These are phyloP conservation scores for Aspergillus brunneoviolaceus DNA, from an alignment of 2,329 filamentous ascomycete genomes.

Conservation along the genomic window DNA sequence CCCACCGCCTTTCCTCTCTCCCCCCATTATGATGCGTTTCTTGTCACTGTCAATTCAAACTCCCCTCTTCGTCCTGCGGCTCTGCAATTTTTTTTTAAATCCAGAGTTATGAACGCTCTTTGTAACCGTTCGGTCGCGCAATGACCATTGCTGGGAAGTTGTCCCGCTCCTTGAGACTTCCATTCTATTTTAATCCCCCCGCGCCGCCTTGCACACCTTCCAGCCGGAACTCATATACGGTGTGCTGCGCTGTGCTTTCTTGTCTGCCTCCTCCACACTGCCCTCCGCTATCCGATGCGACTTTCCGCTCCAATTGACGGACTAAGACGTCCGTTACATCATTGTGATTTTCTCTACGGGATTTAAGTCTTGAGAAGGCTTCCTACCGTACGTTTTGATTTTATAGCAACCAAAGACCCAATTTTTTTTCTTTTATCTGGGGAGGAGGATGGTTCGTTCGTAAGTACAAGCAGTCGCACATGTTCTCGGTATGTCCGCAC, in stretches of 20 bases:
- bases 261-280: background rate
- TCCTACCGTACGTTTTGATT: too few relatives aligned
- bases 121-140: conserved; percentile 7
- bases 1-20: conserved; percentile 21
- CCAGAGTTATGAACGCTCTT: conserved; percentile 6
- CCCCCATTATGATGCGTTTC: conserved; percentile 15
- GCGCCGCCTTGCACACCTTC: conserved; percentile 2
- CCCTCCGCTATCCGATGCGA: conserved; percentile 24
- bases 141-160: conserved; percentile 19
- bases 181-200: conserved; percentile 11
- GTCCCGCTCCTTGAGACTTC: conserved; percentile 22
- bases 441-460: background rate
- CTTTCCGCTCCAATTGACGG: conserved; percentile 21
- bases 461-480: background rate
- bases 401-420: background rate
- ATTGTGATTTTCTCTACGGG: conserved; percentile 17
- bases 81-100: background rate
- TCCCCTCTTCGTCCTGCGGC: background rate
- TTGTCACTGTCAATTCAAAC: background rate
- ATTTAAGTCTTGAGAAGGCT: background rate
- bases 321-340: conserved; percentile 25
- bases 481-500: background rate
- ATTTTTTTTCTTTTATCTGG: conserved; percentile 1
- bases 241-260: background rate
- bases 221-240: background rate